Evolutionary conservation across 176 grass and related monocot species (phyloP).

Genomic region (Paspalum notatum): DNA sequence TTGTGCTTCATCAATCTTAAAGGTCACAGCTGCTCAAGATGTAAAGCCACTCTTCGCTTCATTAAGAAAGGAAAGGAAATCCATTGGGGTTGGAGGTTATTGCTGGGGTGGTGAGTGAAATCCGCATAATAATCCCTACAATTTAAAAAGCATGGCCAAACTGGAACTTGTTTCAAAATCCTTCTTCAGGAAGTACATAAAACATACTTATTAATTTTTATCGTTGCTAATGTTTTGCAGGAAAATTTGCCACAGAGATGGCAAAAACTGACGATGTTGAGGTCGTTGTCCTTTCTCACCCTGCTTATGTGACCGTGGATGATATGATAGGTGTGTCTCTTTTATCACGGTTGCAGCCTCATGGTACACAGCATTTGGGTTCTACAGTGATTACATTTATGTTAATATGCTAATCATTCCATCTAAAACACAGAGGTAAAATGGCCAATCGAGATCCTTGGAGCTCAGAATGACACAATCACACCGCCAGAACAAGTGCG

Average conservation of each 20-base stretch:
- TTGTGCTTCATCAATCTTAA: neutral
- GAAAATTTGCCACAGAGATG: neutral
- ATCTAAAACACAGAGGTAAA: slow-evolving; percentile 10
- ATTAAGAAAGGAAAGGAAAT: slow-evolving; percentile 15
- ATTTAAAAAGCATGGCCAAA: neutral
- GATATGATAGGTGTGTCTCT: slow-evolving; percentile 13
- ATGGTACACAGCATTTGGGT: neutral
- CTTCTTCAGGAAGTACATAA: too few relatives aligned
- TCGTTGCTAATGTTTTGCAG: neutral
- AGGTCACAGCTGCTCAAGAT: slow-evolving; percentile 34
- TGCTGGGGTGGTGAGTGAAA: slow-evolving; percentile 46
- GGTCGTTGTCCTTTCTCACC: slow-evolving; percentile 2
- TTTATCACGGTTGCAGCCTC: too few relatives aligned
- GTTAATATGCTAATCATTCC: neutral
- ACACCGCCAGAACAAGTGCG: slow-evolving; percentile 19
- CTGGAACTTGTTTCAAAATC: too few relatives aligned
- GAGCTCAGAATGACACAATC: slow-evolving; percentile 24
- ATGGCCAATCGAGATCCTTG: slow-evolving; percentile 41
- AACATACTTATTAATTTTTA: neutral
- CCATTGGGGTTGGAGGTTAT: slow-evolving; percentile 17
- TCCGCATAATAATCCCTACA: too few relatives aligned
- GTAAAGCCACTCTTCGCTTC: slow-evolving; percentile 20
- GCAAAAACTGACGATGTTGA: neutral
- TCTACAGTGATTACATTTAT: neutral
- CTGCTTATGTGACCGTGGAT: slow-evolving; percentile 9